A percentile compares a stretch with the other conserved stretches of the same genome.
Evolutionary conservation across 192 early-diverging fungal species (phyloP).

Genomic region (Mortierella hygrophila): DNA sequence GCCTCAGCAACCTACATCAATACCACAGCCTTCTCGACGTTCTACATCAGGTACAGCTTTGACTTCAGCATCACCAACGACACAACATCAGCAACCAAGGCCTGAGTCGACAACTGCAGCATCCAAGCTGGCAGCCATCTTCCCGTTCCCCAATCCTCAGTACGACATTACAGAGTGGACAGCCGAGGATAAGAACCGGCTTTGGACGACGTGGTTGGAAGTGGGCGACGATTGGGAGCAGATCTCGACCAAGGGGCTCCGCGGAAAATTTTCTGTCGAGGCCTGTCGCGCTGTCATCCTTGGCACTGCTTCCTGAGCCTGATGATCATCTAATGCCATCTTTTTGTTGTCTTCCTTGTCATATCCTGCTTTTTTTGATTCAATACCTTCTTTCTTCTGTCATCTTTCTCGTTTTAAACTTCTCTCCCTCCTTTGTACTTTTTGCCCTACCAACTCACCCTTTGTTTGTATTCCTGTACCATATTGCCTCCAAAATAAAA

Average conservation of each 20-base stretch:
- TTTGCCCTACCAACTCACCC: neutral
- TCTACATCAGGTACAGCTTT: no score
- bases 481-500: neutral
- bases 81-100: neutral
- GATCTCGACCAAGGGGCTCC: slow-evolving; percentile 16
- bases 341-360: neutral
- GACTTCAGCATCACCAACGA: no score
- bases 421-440: neutral
- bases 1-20: neutral
- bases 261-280: slow-evolving; percentile 14
- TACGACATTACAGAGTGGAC: slow-evolving; percentile 17
- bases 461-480: neutral
- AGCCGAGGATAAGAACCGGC: slow-evolving; percentile 12
- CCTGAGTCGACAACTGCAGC: neutral
- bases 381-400: no score
- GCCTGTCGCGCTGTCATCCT: slow-evolving; percentile 16
- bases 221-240: slow-evolving; percentile 29
- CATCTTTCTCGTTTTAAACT: neutral
- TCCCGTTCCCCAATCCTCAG: slow-evolving; percentile 2
- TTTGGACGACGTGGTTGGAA: slow-evolving; percentile 7
- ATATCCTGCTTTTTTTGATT: no score
- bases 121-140: neutral
- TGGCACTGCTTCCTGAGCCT: neutral
- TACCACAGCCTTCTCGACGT: no score
- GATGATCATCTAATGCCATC: neutral